A percentile compares a stretch with the other conserved stretches of the same genome.
These are phyloP conservation scores for Emydomyces testavorans DNA, from an alignment of 2,329 filamentous ascomycete species.

Conservation along the genomic window DNA sequence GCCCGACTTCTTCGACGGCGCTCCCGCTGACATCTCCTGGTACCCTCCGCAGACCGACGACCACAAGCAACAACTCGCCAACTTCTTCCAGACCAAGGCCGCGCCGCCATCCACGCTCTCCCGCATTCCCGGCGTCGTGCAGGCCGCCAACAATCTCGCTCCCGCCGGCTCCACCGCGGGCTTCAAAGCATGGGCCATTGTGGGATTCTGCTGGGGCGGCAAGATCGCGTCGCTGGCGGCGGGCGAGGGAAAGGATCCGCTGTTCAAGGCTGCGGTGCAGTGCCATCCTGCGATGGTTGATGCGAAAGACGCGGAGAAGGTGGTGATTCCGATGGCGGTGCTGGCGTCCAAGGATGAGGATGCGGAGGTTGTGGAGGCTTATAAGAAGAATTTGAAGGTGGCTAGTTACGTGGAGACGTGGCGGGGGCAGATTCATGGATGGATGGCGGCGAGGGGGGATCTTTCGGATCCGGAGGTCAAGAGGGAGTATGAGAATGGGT, in stretches of 20 bases:
- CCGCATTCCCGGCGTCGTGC: constrained; percentile 44
- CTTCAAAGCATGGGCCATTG: constrained; percentile 47
- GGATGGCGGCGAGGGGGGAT: constrained; percentile 24
- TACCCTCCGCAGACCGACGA: constrained; percentile 51
- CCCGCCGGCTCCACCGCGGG: constrained; percentile 21
- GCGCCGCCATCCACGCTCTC: constrained; percentile 47
- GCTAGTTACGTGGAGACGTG: constrained; percentile 25
- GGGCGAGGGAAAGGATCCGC: constrained; percentile 36
- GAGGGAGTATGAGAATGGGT: constrained; percentile 27
- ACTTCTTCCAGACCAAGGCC: constrained; percentile 48
- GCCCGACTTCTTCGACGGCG: constrained; percentile 79
- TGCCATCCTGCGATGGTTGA: constrained; percentile 48
- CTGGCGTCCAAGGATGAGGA: constrained; percentile 44
- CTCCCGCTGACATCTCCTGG: constrained; percentile 52
- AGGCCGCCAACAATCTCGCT: constrained; percentile 42
- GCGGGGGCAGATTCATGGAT: constrained; percentile 26
- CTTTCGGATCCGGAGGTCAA: constrained; percentile 23
- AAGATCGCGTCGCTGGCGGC: constrained; percentile 44
- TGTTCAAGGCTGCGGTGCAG: constrained; percentile 43
- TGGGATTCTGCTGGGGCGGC: constrained; percentile 46
- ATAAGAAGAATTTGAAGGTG: constrained; percentile 23
- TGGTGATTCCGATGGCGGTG: constrained; percentile 44
- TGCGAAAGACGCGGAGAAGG: constrained; percentile 40
- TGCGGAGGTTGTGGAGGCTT: constrained; percentile 32
- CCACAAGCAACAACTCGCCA: constrained; percentile 47